A percentile compares a stretch with the other conserved stretches of the same genome.
phyloP scores from a whole-genome alignment of 1,139 yeast genomes.

The Yamadazyma taylorii region DNA sequence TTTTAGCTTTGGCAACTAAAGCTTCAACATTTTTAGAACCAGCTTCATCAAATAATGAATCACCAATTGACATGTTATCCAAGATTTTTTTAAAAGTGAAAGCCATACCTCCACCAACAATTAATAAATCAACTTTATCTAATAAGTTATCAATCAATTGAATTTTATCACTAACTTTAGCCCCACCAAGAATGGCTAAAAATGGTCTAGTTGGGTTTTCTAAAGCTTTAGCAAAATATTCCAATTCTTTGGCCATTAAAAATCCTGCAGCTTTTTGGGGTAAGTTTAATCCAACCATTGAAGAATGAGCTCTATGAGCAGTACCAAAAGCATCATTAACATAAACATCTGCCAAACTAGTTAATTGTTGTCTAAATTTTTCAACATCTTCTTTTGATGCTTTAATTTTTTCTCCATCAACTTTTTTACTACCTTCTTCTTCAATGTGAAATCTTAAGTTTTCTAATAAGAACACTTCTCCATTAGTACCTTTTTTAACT shows the following conservation, averaged over 20 bases:
- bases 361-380: constrained; percentile 82
- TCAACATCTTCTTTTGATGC: constrained; percentile 81
- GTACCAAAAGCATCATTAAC: constrained; percentile 98
- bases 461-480: constrained; percentile 81
- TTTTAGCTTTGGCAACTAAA: constrained; percentile 91
- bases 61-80: constrained; percentile 81
- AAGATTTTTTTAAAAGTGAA: constrained; percentile 95
- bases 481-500: constrained; percentile 67
- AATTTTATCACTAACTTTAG: constrained; percentile 96
- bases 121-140: constrained; percentile 88
- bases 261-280: constrained; percentile 96
- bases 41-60: constrained; percentile 84
- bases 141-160: constrained; percentile 95
- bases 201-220: constrained; percentile 97
- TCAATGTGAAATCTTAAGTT: constrained; percentile 97
- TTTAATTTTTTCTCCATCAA: constrained; percentile 86
- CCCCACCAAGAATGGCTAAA: constrained; percentile 97
- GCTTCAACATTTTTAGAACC: constrained; percentile 92
- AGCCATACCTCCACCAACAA: constrained; percentile 99
- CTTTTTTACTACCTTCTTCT: constrained; percentile 81
- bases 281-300: constrained; percentile 93
- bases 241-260: constrained; percentile 94
- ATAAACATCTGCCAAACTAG: constrained; percentile 90
- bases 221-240: constrained; percentile 94
- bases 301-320: constrained; percentile 98